These are phyloP conservation scores for Spergularia azorica DNA, from an alignment of 179 eudicot genomes.

Conservation along the genomic window DNA sequence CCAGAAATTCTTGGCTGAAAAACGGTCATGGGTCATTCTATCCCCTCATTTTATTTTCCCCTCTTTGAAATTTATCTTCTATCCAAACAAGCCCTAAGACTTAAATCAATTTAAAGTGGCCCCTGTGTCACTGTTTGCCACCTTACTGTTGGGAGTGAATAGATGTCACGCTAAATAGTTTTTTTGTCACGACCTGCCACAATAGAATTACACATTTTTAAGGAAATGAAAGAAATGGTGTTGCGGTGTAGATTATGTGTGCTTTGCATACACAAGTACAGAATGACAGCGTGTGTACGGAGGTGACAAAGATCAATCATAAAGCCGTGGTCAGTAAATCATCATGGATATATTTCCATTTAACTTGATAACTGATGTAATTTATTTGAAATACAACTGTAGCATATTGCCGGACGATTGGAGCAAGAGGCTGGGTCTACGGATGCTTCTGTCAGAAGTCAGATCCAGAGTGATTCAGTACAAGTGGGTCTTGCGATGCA, in stretches of 20 bases:
- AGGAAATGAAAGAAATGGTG: neutral
- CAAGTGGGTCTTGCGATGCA: constrained; percentile 85
- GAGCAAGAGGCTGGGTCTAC: constrained; percentile 66
- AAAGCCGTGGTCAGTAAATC: neutral
- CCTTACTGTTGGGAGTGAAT: neutral
- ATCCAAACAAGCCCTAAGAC: neutral
- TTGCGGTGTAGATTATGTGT: neutral
- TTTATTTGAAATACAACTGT: constrained; percentile 44
- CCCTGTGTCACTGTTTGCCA: too few species aligned
- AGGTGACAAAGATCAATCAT: too few species aligned
- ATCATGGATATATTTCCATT: constrained; percentile 6
- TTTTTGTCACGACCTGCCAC: neutral
- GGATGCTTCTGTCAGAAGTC: constrained; percentile 66
- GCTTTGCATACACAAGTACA: neutral
- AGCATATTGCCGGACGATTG: constrained; percentile 79
- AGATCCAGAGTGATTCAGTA: constrained; percentile 70
- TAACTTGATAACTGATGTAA: constrained; percentile 26
- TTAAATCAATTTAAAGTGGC: neutral
- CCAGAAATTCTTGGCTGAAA: neutral
- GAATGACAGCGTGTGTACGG: too few species aligned
- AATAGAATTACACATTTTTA: neutral
- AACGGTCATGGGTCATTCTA: too few species aligned
- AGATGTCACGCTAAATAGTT: neutral
- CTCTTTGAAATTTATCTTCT: neutral
- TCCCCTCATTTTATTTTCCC: too few species aligned